These are phyloP conservation scores for Dictyostelium brefeldianum DNA, from an alignment of 78 protist species.

Conservation along the genomic window DNA sequence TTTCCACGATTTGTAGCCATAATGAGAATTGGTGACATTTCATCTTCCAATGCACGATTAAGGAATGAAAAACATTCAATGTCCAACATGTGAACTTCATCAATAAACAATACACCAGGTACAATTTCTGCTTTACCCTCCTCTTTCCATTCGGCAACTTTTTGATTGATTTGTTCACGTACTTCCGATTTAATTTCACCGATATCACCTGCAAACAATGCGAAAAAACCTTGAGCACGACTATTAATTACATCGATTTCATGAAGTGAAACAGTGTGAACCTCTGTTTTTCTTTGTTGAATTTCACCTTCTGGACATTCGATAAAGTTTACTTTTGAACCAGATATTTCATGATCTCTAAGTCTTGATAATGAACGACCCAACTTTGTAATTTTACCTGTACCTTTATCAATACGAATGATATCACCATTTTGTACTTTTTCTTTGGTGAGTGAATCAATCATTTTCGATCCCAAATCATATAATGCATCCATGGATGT, in stretches of 20 bases:
- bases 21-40: constrained; percentile 97
- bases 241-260: constrained; percentile 99
- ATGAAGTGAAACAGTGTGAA: constrained; percentile 97
- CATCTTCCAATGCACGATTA: constrained; percentile 98
- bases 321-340: constrained; percentile 92
- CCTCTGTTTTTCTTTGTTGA: constrained; percentile 96
- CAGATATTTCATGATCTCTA: constrained; percentile 98
- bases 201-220: constrained; percentile 98
- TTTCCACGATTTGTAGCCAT: constrained; percentile 98
- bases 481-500: constrained; percentile 99
- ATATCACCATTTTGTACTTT: constrained; percentile 97
- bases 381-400: constrained; percentile 95
- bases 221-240: constrained; percentile 97
- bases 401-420: constrained; percentile 98
- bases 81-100: constrained; percentile 99
- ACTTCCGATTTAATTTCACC: constrained; percentile 97
- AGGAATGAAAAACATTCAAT: constrained; percentile 99
- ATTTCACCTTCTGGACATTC: constrained; percentile 97
- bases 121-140: constrained; percentile 98
- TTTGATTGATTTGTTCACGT: constrained; percentile 97
- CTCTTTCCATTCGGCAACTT: constrained; percentile 98
- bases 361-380: constrained; percentile 97
- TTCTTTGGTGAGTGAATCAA: constrained; percentile 98
- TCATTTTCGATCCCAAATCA: constrained; percentile 99
- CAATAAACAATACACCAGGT: constrained; percentile 99